Conservation (phyloP, 805 yeast genomes). For the Candida orba region DNA sequence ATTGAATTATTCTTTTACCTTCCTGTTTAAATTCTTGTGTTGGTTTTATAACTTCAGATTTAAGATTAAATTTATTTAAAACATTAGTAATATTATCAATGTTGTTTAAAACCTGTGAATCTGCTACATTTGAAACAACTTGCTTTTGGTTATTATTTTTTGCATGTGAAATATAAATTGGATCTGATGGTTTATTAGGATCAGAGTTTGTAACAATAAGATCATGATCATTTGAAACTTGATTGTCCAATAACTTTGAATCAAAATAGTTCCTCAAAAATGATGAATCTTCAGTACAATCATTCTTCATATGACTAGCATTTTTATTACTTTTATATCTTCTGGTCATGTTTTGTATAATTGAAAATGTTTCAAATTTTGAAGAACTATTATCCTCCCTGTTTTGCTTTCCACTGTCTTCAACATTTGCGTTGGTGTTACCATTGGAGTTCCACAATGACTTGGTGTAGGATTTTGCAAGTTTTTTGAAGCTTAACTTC, state of each 20-base stretch:
- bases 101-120: constrained; percentile 1
- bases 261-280: constrained; percentile 1
- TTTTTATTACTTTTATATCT: constrained; percentile 1
- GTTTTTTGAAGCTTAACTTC: constrained; percentile 11
- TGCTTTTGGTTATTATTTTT: not conserved
- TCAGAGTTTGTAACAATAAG: not conserved
- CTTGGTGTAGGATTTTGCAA: constrained; percentile 10
- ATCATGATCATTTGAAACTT: not conserved
- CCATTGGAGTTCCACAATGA: constrained; percentile 4
- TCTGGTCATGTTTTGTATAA: constrained; percentile 4
- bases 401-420: not conserved
- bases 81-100: constrained; percentile 1
- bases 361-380: constrained; percentile 10
- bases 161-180: not conserved
- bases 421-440: not conserved
- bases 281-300: not conserved
- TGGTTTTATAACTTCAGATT: not conserved
- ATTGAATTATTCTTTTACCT: constrained; percentile 27
- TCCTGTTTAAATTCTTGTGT: not conserved
- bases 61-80: not conserved
- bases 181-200: not conserved
- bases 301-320: too few relatives aligned
- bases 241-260: not conserved
- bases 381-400: constrained; percentile 1
- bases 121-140: constrained; percentile 2